Conservation (phyloP, 2,329 filamentous ascomycete genomes). For the Xylaria sp. region DNA sequence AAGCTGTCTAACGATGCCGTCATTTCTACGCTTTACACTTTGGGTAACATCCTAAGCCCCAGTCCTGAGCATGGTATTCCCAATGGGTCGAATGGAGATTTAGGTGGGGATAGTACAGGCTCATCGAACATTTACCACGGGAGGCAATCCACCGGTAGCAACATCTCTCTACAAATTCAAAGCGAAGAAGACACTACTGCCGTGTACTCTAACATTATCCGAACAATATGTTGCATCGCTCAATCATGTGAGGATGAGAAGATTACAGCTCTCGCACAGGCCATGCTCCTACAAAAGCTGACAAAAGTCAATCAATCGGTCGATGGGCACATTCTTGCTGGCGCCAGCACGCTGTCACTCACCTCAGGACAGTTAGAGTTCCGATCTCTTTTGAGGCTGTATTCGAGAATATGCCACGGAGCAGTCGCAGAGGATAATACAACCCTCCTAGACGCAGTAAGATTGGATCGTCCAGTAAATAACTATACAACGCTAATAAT, state of each 20-base stretch:
- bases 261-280: slow-evolving; percentile 91
- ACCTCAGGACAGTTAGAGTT: slow-evolving; percentile 85
- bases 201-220: slow-evolving; percentile 89
- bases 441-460: slow-evolving; percentile 76
- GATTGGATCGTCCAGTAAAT: slow-evolving; percentile 46
- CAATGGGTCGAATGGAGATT: slow-evolving; percentile 63
- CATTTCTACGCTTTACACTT: slow-evolving; percentile 93
- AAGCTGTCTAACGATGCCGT: slow-evolving; percentile 90
- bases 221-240: slow-evolving; percentile 92
- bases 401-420: slow-evolving; percentile 78
- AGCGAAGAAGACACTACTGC: slow-evolving; percentile 82
- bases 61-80: slow-evolving; percentile 66
- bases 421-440: slow-evolving; percentile 76
- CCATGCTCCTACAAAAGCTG: slow-evolving; percentile 96
- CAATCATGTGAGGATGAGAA: slow-evolving; percentile 85
- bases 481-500: slow-evolving; percentile 30
- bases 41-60: slow-evolving; percentile 94
- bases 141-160: slow-evolving; percentile 74
- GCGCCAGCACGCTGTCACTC: slow-evolving; percentile 81
- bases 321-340: slow-evolving; percentile 86
- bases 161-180: slow-evolving; percentile 79
- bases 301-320: slow-evolving; percentile 83
- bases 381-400: slow-evolving; percentile 85
- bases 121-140: slow-evolving; percentile 61
- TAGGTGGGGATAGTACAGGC: slow-evolving; percentile 53